A percentile compares a stretch with the other conserved stretches of the same genome.
These are phyloP conservation scores for Penicillium sp. DNA, from an alignment of 2,329 filamentous ascomycete genomes.

Conservation along the genomic window DNA sequence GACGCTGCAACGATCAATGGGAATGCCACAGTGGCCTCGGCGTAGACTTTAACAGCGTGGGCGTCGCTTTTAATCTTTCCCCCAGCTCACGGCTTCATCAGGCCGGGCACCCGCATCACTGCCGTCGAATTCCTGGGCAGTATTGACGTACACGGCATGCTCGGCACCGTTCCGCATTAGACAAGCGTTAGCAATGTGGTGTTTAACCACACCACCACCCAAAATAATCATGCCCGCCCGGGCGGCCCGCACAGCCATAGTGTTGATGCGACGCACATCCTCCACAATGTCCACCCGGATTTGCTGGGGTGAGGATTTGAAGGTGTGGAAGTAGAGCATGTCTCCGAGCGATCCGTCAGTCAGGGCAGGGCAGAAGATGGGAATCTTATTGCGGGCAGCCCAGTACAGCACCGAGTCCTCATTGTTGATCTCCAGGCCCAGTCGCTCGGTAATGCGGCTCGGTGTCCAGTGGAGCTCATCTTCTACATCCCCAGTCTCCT, in stretches of 20 bases:
- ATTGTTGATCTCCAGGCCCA: slow-evolving; percentile 93
- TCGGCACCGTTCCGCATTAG: slow-evolving; percentile 97
- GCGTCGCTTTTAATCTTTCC: slow-evolving; percentile 93
- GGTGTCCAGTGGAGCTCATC: slow-evolving; percentile 87
- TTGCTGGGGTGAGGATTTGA: slow-evolving; percentile 79
- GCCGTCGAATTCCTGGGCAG: slow-evolving; percentile 94
- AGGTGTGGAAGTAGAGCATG: slow-evolving; percentile 99
- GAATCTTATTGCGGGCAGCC: slow-evolving; percentile 96
- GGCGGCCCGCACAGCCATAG: slow-evolving; percentile 82
- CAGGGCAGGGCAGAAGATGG: slow-evolving; percentile 92
- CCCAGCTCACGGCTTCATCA: slow-evolving; percentile 97
- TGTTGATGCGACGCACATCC: slow-evolving; percentile 92
- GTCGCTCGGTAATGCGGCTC: slow-evolving; percentile 82
- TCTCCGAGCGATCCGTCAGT: slow-evolving; percentile 95
- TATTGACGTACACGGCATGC: slow-evolving; percentile 97
- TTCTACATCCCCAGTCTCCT: slow-evolving; percentile 49
- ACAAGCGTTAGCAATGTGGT: slow-evolving; percentile 97
- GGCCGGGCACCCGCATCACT: slow-evolving; percentile 93
- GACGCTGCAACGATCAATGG: slow-evolving; percentile 68
- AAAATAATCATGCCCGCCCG: slow-evolving; percentile 93
- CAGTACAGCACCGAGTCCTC: slow-evolving; percentile 93
- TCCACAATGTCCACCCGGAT: slow-evolving; percentile 88
- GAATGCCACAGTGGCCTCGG: slow-evolving; percentile 67
- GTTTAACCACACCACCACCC: slow-evolving; percentile 93
- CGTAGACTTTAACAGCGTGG: slow-evolving; percentile 81